phyloP scores from a whole-genome alignment of 306 rosid species.

The Cicer cuneatum region DNA sequence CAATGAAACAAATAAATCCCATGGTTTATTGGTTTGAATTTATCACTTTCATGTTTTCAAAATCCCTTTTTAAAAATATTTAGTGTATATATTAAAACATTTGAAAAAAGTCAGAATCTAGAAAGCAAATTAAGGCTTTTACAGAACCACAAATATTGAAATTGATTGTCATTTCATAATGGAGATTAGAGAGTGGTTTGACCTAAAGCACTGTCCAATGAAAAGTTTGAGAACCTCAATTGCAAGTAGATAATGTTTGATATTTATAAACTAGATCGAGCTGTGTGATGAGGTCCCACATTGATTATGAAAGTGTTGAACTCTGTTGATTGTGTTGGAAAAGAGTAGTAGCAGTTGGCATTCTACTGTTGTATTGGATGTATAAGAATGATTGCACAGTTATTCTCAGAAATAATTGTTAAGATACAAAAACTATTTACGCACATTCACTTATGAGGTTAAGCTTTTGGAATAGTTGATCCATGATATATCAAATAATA shows the following conservation, averaged over 20 bases:
- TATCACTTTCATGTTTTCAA: not conserved
- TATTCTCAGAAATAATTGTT: not conserved
- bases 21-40: not conserved
- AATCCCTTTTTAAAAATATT: not conserved
- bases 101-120: conserved; percentile 2
- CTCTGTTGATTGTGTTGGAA: not conserved
- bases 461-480: not conserved
- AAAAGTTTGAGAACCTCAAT: not conserved
- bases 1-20: not conserved
- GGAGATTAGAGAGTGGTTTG: not conserved
- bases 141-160: not conserved
- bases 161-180: not conserved
- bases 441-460: not conserved
- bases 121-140: not conserved
- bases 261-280: not conserved
- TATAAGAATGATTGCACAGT: not conserved
- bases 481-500: not conserved
- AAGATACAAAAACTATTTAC: not conserved
- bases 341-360: not conserved
- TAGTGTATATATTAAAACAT: not conserved
- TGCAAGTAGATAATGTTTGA: not conserved
- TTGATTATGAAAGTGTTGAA: not conserved
- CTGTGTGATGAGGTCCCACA: not conserved
- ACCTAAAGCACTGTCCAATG: not conserved
- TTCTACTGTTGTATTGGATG: not conserved